These are phyloP conservation scores for Populus euphratica DNA, from an alignment of 345 rosid species.

Conservation along the genomic window DNA sequence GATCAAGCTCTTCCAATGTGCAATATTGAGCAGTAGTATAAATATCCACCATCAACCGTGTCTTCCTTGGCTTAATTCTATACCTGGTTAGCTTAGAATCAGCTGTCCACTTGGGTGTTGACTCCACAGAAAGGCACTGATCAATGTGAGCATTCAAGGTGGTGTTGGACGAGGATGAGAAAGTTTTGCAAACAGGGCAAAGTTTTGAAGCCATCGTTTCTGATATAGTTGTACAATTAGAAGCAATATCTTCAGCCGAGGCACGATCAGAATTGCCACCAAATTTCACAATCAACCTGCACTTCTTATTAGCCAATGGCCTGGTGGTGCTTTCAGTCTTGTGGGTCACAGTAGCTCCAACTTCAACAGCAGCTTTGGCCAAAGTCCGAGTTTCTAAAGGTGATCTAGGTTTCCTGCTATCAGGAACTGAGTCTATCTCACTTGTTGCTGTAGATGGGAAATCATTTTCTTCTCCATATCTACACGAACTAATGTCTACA, in stretches of 20 bases:
- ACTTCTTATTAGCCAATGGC: slow-evolving; percentile 56
- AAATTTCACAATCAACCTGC: slow-evolving; percentile 65
- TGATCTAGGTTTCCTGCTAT: slow-evolving; percentile 38
- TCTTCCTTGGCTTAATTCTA: slow-evolving; percentile 73
- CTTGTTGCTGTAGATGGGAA: slow-evolving; percentile 49
- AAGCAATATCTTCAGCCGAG: slow-evolving; percentile 63
- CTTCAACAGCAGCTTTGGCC: slow-evolving; percentile 29
- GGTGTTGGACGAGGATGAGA: slow-evolving; percentile 93
- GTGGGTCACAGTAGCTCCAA: slow-evolving; percentile 27
- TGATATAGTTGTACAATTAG: slow-evolving; percentile 50
- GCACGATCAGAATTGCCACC: slow-evolving; percentile 57
- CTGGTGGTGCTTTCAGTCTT: slow-evolving; percentile 39
- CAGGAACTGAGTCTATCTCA: slow-evolving; percentile 45
- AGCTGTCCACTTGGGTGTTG: slow-evolving; percentile 56
- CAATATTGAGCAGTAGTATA: slow-evolving; percentile 59
- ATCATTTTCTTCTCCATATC: slow-evolving; percentile 49
- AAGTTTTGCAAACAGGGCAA: slow-evolving; percentile 97
- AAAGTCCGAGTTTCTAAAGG: slow-evolving; percentile 27
- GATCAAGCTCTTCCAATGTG: slow-evolving; percentile 89
- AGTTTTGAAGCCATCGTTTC: slow-evolving; percentile 79
- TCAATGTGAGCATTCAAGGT: slow-evolving; percentile 98
- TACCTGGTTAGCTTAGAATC: slow-evolving; percentile 57
- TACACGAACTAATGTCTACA: slow-evolving; percentile 36
- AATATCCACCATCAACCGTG: slow-evolving; percentile 73
- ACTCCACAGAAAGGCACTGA: slow-evolving; percentile 83